Evolutionary conservation across 2,329 filamentous ascomycete species (phyloP), one percentile per base, ranked within the genome.

Genomic region (Colletotrichum lentis): DNA sequence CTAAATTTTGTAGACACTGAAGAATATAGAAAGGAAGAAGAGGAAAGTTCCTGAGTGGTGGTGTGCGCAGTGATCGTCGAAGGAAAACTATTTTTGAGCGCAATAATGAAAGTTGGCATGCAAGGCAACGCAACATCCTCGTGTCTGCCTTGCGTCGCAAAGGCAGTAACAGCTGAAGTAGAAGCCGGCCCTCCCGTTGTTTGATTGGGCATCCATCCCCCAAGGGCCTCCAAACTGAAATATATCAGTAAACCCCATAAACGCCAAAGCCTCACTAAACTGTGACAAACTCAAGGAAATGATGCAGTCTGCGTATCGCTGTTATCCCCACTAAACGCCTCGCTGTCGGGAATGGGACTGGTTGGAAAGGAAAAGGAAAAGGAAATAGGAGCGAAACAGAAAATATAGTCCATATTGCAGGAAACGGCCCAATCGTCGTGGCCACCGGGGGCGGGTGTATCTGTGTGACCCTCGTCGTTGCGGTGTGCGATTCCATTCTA

Each of bases 291-390:
- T 67, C 56, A 69, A 69, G 67, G 67, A 67, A 69, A 62, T 44
- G 64, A 62, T 69, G 67, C 67, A 69, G 63, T 69, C 67, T 69
- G 67, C 67, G 63, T 69, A 50, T 68, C 52, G 57, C 64, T 67
- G 63, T 67, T 62, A 39, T 66, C 55, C 63, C 67, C 63, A 47
- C 22, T 44, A 43, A 69, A 69, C 67, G 67, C 67, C 67, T 69
- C 67, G 67, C 67, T 69, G 52, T 68, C 49, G 55, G 59, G 62
- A 54, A 68, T 56, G 50, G 55, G 37, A 68, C 57, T 55, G 35
- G 50, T 53, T 35, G 69, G 62, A 70, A 64, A 69, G 56, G 64
- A 52, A 52, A 71, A 53, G 61, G 57, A 55, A 60, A 60, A 35
- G 35, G 52, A 44, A 56, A 60, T 64, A 39, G 20, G 22, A 41